These are phyloP conservation scores for Cyclotella choctawhatcheeana DNA, from an alignment of 108 stramenopile genomes.

Conservation along the genomic window DNA sequence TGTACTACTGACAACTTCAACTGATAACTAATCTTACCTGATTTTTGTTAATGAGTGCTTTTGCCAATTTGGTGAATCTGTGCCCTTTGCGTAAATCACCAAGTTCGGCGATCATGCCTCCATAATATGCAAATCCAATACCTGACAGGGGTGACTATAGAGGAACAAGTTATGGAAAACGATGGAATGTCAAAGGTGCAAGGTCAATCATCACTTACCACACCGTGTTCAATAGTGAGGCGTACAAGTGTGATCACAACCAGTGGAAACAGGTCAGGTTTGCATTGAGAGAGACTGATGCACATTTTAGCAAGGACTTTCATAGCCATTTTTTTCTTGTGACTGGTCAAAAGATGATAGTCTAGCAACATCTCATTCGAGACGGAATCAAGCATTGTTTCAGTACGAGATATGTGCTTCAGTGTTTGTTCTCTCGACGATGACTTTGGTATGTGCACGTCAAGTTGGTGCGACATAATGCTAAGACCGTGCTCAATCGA, in stretches of 20 bases:
- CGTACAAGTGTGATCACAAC: background rate
- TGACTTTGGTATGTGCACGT: background rate
- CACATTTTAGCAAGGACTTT: constrained; percentile 10
- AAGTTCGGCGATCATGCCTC: constrained; percentile 12
- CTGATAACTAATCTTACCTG: background rate
- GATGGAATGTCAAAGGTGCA: background rate
- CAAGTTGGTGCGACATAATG: constrained; percentile 11
- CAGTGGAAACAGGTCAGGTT: background rate
- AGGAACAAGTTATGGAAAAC: background rate
- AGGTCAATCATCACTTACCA: background rate
- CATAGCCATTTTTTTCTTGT: constrained; percentile 7
- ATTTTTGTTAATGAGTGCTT: constrained; percentile 8
- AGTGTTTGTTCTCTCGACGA: background rate
- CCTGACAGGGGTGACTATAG: constrained; percentile 18
- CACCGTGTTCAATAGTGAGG: constrained; percentile 11
- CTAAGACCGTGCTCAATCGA: constrained; percentile 1
- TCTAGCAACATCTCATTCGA: constrained; percentile 3
- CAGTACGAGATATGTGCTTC: constrained; percentile 6
- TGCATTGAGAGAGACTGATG: background rate
- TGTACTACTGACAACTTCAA: too few relatives aligned
- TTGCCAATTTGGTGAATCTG: constrained; percentile 19
- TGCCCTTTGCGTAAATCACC: constrained; percentile 10
- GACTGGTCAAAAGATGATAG: background rate
- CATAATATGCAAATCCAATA: constrained; percentile 21
- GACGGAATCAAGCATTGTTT: background rate